A percentile compares a stretch with the other conserved stretches of the same genome.
Conservation (phyloP, 2,329 filamentous ascomycete genomes). For the Helotiales sp. region DNA sequence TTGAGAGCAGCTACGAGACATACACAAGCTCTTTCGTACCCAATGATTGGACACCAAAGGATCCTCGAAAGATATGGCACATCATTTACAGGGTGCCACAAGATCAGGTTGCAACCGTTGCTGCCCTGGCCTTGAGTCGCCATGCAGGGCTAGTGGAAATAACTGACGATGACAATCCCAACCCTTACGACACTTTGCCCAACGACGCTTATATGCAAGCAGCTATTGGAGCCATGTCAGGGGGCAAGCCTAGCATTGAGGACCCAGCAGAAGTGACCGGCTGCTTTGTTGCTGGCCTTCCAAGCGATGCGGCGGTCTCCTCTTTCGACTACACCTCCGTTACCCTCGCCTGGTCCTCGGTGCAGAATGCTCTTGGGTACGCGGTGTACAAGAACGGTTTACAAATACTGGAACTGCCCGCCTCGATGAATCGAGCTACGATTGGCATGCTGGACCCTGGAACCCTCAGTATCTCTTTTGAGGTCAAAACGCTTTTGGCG, state of each 20-base stretch:
- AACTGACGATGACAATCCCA: conserved; percentile 10
- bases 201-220: conserved; percentile 25
- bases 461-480: background rate
- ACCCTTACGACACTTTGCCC: conserved; percentile 26
- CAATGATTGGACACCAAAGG: conserved; percentile 40
- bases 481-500: background rate
- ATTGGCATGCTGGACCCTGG: conserved; percentile 2
- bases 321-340: background rate
- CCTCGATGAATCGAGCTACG: background rate
- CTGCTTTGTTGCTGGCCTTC: background rate
- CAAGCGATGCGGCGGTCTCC: background rate
- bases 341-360: background rate
- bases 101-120: conserved; percentile 9
- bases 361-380: background rate
- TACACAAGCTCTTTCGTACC: conserved; percentile 35
- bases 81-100: conserved; percentile 42
- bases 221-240: conserved; percentile 12
- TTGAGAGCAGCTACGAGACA: conserved; percentile 37
- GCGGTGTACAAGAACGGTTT: background rate
- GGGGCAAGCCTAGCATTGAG: background rate
- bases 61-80: conserved; percentile 44
- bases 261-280: background rate
- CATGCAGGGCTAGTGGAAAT: conserved; percentile 3
- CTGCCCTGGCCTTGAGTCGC: conserved; percentile 9
- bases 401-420: background rate